Percentiles rank a stretch among this genome's conserved stretches.
phyloP scores from a whole-genome alignment of 129 eudicot genomes.

The Centaurea solstitialis region DNA sequence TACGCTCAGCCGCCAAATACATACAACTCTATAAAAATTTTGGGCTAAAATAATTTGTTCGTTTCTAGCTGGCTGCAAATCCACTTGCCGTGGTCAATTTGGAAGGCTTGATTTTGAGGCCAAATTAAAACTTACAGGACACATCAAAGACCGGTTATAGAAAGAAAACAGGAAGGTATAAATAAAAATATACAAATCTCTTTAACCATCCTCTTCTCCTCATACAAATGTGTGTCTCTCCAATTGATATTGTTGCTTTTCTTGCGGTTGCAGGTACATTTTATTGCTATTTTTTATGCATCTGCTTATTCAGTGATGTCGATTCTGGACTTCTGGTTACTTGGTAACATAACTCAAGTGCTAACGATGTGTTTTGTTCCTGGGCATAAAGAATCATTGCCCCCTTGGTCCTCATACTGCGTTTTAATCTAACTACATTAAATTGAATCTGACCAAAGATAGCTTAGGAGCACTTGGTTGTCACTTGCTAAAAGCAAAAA shows the following conservation, averaged over 20 bases:
- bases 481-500: not conserved
- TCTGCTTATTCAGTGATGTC: not conserved
- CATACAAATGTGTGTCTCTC: not conserved
- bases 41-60: not conserved
- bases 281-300: not conserved
- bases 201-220: conserved; percentile 6
- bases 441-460: not conserved
- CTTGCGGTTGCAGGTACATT: not conserved
- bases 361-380: not conserved
- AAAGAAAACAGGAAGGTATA: not conserved
- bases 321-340: not conserved
- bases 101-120: not conserved
- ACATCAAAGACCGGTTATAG: not conserved
- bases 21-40: not conserved
- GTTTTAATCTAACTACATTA: not conserved
- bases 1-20: not conserved
- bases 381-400: not conserved
- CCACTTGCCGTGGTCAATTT: not conserved
- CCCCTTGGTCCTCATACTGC: not conserved
- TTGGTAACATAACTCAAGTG: not conserved
- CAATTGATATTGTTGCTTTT: not conserved
- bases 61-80: conserved; percentile 4
- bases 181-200: not conserved
- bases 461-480: not conserved
- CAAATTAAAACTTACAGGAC: conserved; percentile 1